These are phyloP conservation scores for Cystoderma amianthinum DNA, from an alignment of 768 basidiomycete genomes.

Conservation along the genomic window DNA sequence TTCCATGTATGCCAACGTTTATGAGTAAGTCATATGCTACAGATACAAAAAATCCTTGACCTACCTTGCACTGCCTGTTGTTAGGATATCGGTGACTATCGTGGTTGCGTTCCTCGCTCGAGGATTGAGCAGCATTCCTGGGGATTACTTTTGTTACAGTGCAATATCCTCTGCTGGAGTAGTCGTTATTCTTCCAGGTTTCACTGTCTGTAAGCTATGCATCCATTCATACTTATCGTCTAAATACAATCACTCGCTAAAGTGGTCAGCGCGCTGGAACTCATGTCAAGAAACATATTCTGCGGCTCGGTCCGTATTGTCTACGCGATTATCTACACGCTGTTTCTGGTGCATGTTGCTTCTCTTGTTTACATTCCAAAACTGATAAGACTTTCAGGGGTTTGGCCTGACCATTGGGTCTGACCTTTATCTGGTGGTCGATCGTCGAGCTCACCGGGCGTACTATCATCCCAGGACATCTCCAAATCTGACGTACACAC, in stretches of 20 bases:
- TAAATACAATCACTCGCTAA: not conserved
- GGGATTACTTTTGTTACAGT: slow-evolving; percentile 79
- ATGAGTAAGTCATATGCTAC: slow-evolving; percentile 58
- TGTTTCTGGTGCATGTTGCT: slow-evolving; percentile 53
- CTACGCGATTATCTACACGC: slow-evolving; percentile 80
- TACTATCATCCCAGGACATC: slow-evolving; percentile 40
- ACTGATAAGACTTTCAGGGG: slow-evolving; percentile 37
- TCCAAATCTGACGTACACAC: slow-evolving; percentile 34
- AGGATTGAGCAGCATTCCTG: slow-evolving; percentile 68
- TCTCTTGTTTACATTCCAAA: slow-evolving; percentile 2
- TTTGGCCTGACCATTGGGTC: slow-evolving; percentile 83
- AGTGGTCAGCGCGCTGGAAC: slow-evolving; percentile 76
- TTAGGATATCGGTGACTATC: slow-evolving; percentile 78
- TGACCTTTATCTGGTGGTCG: slow-evolving; percentile 70
- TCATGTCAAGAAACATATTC: slow-evolving; percentile 75
- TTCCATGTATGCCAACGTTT: slow-evolving; percentile 90
- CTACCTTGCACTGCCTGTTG: not conserved
- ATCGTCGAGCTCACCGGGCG: slow-evolving; percentile 44
- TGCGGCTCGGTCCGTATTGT: slow-evolving; percentile 81
- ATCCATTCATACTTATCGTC: not conserved
- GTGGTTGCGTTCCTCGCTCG: slow-evolving; percentile 80
- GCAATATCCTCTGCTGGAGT: slow-evolving; percentile 87
- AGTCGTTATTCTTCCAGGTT: slow-evolving; percentile 87
- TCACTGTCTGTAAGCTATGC: slow-evolving; percentile 61
- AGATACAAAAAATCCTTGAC: not conserved